These are phyloP conservation scores for Sinapis alba DNA, from an alignment of 441 rosid species.

Conservation along the genomic window DNA sequence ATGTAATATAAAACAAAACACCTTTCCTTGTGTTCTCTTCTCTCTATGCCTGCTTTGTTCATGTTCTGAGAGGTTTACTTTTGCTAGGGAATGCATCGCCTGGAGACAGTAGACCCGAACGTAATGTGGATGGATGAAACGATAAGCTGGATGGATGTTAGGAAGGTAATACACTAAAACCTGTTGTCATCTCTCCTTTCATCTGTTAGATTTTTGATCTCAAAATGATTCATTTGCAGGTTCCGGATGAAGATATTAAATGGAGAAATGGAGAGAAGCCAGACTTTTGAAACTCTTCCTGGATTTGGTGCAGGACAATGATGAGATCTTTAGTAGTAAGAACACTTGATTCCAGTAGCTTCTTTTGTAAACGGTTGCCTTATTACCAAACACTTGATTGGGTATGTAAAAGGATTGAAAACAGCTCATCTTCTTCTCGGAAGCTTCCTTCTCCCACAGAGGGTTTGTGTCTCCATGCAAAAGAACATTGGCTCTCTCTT, in stretches of 20 bases:
- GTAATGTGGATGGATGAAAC: conserved; percentile 14
- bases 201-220: neutral
- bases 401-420: neutral
- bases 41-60: neutral
- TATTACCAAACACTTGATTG: neutral
- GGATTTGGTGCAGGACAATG: conserved; percentile 14
- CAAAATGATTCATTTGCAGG: conserved; percentile 6
- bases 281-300: neutral
- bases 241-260: neutral
- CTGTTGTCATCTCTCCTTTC: neutral
- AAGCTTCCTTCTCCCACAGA: neutral
- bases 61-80: neutral
- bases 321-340: neutral
- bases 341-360: neutral
- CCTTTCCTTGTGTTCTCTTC: neutral
- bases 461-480: too few species aligned
- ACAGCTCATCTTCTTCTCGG: neutral
- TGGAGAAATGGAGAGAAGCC: conserved; percentile 4
- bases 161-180: conserved; percentile 19
- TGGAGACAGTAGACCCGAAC: neutral
- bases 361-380: neutral
- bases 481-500: too few species aligned
- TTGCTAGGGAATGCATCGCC: conserved; percentile 17
- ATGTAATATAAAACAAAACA: neutral
- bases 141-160: conserved; percentile 19